These are phyloP conservation scores for Pezicula carpinea DNA, from an alignment of 2,329 filamentous ascomycete species.

Conservation along the genomic window DNA sequence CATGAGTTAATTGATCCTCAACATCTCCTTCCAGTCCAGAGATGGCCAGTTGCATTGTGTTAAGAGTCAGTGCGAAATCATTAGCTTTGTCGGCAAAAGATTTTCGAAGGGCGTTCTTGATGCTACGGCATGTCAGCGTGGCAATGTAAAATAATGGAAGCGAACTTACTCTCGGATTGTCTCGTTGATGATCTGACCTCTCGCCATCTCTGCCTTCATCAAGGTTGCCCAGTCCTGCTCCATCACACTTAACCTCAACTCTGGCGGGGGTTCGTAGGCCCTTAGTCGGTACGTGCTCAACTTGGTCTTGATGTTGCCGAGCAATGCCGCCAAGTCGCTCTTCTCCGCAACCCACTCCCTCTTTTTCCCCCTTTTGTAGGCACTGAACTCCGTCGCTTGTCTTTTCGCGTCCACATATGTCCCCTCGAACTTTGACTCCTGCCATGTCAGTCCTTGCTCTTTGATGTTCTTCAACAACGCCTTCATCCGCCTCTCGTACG, in stretches of 20 bases:
- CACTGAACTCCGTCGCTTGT: constrained; percentile 74
- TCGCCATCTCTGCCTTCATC: constrained; percentile 77
- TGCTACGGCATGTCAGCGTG: constrained; percentile 46
- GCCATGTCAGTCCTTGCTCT: constrained; percentile 71
- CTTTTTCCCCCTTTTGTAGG: constrained; percentile 90
- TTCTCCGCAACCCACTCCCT: constrained; percentile 97
- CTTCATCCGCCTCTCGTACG: constrained; percentile 87
- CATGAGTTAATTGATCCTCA: constrained; percentile 88
- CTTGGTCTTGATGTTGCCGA: constrained; percentile 99
- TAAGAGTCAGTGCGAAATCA: constrained; percentile 91
- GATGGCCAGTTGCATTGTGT: constrained; percentile 90
- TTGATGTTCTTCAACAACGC: constrained; percentile 72
- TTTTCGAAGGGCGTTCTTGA: constrained; percentile 90
- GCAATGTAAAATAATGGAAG: constrained; percentile 3
- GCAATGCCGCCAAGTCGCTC: constrained; percentile 84
- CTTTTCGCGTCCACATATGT: constrained; percentile 90
- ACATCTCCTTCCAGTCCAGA: constrained; percentile 97
- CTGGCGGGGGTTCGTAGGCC: constrained; percentile 83
- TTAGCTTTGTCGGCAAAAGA: constrained; percentile 98
- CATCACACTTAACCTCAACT: constrained; percentile 75
- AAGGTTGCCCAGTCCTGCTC: constrained; percentile 78
- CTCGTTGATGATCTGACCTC: constrained; percentile 94
- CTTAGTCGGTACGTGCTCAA: constrained; percentile 88
- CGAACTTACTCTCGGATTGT: constrained; percentile 80
- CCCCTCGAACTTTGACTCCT: constrained; percentile 76